phyloP scores from a whole-genome alignment of 768 basidiomycete genomes.

The Scleroderma citrinum region DNA sequence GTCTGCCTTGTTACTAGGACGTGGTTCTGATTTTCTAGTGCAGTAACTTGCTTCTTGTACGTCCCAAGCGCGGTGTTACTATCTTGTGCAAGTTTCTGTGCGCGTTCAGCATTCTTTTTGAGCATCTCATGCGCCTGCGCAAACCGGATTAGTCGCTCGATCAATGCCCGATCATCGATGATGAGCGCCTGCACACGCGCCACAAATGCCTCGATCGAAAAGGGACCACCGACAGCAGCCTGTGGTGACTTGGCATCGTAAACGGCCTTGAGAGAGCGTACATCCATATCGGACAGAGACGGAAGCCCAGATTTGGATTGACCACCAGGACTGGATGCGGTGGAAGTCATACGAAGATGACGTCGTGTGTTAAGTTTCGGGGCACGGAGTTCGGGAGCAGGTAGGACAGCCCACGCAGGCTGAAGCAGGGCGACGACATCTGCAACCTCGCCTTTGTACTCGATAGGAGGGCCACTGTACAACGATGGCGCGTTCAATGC shows the following conservation, averaged over 20 bases:
- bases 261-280: slow-evolving; percentile 77
- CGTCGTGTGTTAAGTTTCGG: slow-evolving; percentile 48
- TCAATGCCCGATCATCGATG: slow-evolving; percentile 75
- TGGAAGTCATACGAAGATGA: slow-evolving; percentile 43
- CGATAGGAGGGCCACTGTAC: slow-evolving; percentile 22
- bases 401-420: slow-evolving; percentile 76
- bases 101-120: slow-evolving; percentile 88
- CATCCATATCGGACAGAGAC: slow-evolving; percentile 80
- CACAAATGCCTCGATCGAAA: slow-evolving; percentile 73
- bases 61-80: slow-evolving; percentile 75
- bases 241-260: slow-evolving; percentile 44
- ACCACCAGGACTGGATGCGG: slow-evolving; percentile 31
- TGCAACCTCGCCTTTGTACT: slow-evolving; percentile 40
- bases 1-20: slow-evolving; percentile 45
- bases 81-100: slow-evolving; percentile 85
- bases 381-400: slow-evolving; percentile 78
- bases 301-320: slow-evolving; percentile 25
- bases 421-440: slow-evolving; percentile 57
- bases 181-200: slow-evolving; percentile 75
- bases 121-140: slow-evolving; percentile 87
- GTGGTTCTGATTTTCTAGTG: slow-evolving; percentile 70
- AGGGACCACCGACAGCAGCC: slow-evolving; percentile 31
- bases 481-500: slow-evolving; percentile 18
- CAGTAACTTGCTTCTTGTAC: slow-evolving; percentile 83
- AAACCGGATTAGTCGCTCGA: slow-evolving; percentile 77